Base-by-base conservation (phyloP, 164 flowering plant genomes). In the Sextonia rubra region DNA sequence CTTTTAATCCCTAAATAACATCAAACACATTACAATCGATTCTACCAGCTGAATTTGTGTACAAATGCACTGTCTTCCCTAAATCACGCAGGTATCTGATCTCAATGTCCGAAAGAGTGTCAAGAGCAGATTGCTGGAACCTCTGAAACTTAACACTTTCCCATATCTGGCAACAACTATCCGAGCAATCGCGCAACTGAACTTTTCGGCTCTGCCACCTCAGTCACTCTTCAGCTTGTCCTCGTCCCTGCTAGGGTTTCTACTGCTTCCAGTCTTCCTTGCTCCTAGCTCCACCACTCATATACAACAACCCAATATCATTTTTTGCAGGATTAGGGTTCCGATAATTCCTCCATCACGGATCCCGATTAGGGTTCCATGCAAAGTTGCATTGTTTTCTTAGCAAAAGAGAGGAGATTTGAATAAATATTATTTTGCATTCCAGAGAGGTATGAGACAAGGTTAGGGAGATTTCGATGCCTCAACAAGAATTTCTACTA, bases 221-320 rank as follows among this genome's bases (percentile, higher is more conserved):
- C 9, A 12, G 14, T n/a, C 17, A 26, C 47, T 64, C 68, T 27
- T 48, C 22, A 60, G 25, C 29, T 52, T 64, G 26, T 5, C 65
- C n/a, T 65, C 75, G 7, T 17, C 32, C 81, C 79, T 89, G 67
- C 44, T 64, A 3, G 17, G 9, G 44, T 64, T 29, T 27, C 20
- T 25, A n/a, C n/a, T n/a, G 67, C 37, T 30, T 80, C 80, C 85
- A 78, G 67, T 85, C 82, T 87, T 86, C 84, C n/a, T n/a, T n/a
- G n/a, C n/a, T n/a, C n/a, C 84, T 84, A 73, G 87, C 87, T 65
- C 89, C 94, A 89, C 86, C 77, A 88, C 80, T 91, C 98, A 93
- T 91, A 76, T 90, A 88, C 90, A 83, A 86, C 70, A 70, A 78
- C 73, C 81, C 87, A 82, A 9, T 82, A 88, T 85, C 87, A 88